A percentile compares a stretch with the other conserved stretches of the same genome.
Conservation (phyloP, 352 stramenopile species). For the Phytopythium cucurbitacearum region DNA sequence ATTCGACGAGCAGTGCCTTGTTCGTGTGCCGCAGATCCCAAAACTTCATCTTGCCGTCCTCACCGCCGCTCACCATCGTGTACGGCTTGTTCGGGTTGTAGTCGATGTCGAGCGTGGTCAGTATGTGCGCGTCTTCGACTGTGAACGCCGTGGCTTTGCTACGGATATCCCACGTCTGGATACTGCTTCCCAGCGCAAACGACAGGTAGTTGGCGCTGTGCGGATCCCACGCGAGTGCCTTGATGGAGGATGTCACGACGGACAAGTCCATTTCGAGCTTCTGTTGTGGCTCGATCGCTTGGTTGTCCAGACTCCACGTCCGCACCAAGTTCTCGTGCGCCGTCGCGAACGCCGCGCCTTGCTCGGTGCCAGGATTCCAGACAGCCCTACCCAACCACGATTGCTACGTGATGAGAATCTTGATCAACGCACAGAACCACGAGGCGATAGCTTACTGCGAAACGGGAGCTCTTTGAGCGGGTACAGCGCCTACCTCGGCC, state of each 20-base stretch:
- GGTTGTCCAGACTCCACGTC: conserved; percentile 48
- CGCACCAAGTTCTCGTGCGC: conserved; percentile 42
- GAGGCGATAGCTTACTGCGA: conserved; percentile 24
- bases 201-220: conserved; percentile 68
- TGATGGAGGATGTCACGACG: conserved; percentile 25
- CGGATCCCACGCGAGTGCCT: conserved; percentile 73
- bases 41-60: conserved; percentile 96
- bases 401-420: background rate
- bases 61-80: conserved; percentile 86
- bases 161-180: conserved; percentile 79
- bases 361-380: conserved; percentile 31
- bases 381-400: conserved; percentile 19
- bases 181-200: conserved; percentile 47
- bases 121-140: conserved; percentile 60
- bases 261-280: conserved; percentile 53
- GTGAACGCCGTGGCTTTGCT: conserved; percentile 31
- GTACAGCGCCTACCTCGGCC: conserved; percentile 26
- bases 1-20: conserved; percentile 78
- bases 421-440: background rate
- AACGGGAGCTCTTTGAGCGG: conserved; percentile 36
- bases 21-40: conserved; percentile 92
- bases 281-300: conserved; percentile 26
- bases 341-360: conserved; percentile 22
- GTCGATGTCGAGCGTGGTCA: conserved; percentile 85
- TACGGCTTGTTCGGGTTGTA: conserved; percentile 98